Conservation (phyloP, 257 asterid genomes). For the Nicotiana benthamiana region DNA sequence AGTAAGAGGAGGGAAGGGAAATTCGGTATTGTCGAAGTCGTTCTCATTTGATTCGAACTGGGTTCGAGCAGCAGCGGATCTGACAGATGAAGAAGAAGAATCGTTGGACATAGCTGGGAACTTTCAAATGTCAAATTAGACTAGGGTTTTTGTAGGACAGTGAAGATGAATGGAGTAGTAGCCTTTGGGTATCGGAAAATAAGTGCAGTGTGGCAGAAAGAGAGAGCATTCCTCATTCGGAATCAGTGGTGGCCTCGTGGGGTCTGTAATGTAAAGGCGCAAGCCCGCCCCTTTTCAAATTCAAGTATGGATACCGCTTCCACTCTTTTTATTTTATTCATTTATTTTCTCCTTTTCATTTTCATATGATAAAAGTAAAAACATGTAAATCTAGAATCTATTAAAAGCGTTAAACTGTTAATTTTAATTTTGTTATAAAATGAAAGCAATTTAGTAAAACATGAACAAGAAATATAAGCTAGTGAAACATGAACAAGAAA, state of each 20-base stretch:
- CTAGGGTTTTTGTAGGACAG: neutral
- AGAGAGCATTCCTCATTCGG: neutral
- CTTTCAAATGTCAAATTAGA: neutral
- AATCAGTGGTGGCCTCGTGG: neutral
- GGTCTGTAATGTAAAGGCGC: neutral
- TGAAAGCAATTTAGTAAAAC: too few relatives aligned
- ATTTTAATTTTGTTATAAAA: too few relatives aligned
- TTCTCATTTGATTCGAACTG: conserved; percentile 30
- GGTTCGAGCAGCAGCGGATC: conserved; percentile 5
- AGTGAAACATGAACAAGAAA: too few relatives aligned
- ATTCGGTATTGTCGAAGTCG: conserved; percentile 18
- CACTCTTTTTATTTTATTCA: neutral
- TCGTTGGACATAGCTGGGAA: conserved; percentile 5
- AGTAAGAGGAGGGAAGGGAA: conserved; percentile 19
- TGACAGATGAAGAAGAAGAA: conserved; percentile 11
- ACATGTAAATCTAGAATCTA: too few relatives aligned
- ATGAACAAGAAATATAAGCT: too few relatives aligned
- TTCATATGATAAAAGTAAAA: too few relatives aligned
- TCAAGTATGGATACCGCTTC: conserved; percentile 2
- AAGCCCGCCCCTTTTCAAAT: conserved; percentile 30
- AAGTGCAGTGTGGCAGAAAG: neutral
- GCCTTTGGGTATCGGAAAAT: neutral
- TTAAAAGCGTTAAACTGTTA: too few relatives aligned
- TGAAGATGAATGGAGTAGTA: neutral
- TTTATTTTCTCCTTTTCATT: neutral